Percentiles rank a stretch among this genome's conserved stretches.
Evolutionary conservation across 2,329 filamentous ascomycete species (phyloP).

Genomic region (Aspergillus fijiensis): DNA sequence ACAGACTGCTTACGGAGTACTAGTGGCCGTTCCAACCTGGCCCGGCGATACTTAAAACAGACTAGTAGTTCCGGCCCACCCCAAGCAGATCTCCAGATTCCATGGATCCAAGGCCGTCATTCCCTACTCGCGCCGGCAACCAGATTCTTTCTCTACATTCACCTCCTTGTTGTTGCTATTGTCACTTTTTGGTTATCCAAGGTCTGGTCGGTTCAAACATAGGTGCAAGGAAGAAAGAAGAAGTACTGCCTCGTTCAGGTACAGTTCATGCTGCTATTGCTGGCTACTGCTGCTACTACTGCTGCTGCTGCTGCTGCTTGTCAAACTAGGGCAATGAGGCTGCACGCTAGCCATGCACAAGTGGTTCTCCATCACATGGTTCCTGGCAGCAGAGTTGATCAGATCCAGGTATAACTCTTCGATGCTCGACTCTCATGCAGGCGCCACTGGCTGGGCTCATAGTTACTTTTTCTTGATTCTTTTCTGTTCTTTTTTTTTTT

Average conservation of each 20-base stretch:
- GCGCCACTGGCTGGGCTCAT: not conserved
- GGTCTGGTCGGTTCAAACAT: not conserved
- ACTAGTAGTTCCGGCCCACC: not conserved
- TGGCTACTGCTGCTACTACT: not conserved
- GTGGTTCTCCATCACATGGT: conserved; percentile 4
- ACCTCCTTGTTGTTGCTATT: not conserved
- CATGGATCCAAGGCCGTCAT: conserved; percentile 1
- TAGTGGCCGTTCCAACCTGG: conserved; percentile 4
- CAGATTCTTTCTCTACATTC: conserved; percentile 6
- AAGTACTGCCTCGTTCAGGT: not conserved
- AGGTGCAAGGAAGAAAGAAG: too few species aligned
- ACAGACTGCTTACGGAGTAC: not conserved
- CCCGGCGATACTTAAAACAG: not conserved
- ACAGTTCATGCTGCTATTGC: not conserved
- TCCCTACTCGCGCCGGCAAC: conserved; percentile 1
- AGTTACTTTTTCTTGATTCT: too few species aligned
- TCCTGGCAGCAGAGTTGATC: not conserved
- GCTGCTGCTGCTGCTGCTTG: not conserved
- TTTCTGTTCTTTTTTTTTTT: not conserved
- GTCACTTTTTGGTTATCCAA: not conserved
- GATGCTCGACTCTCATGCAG: conserved; percentile 1
- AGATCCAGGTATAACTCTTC: conserved; percentile 5
- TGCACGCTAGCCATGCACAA: not conserved
- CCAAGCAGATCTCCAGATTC: not conserved
- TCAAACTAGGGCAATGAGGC: not conserved